Evolutionary conservation across 116 monocot genomes (phyloP).

Genomic region (Thalassia testudinum): DNA sequence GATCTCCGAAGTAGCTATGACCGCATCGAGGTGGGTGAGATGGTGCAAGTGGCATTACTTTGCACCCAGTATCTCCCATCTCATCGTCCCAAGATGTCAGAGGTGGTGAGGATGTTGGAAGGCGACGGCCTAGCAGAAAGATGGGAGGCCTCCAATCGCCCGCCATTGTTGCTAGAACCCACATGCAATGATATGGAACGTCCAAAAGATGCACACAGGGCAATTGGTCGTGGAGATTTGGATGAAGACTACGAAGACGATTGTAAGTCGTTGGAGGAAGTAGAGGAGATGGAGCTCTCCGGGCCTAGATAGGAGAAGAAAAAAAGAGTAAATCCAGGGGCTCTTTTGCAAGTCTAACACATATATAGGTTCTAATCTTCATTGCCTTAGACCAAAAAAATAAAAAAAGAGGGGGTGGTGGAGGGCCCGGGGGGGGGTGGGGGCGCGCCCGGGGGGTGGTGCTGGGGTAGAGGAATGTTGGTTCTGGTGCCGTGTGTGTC

Average conservation of each 20-base stretch:
- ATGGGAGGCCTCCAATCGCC: constrained; percentile 54
- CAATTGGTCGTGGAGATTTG: background rate
- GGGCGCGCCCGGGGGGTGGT: too few relatives aligned
- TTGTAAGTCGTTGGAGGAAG: constrained; percentile 11
- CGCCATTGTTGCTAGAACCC: background rate
- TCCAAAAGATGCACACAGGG: background rate
- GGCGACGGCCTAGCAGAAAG: constrained; percentile 74
- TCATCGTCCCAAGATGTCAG: constrained; percentile 82
- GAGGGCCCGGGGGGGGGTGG: too few relatives aligned
- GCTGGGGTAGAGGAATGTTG: too few relatives aligned
- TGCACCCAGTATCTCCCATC: constrained; percentile 74
- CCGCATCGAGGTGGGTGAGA: constrained; percentile 68
- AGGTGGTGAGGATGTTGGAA: constrained; percentile 82
- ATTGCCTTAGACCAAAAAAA: too few relatives aligned
- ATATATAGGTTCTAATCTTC: too few relatives aligned
- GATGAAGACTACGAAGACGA: constrained; percentile 4
- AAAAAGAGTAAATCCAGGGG: too few relatives aligned
- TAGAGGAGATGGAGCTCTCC: constrained; percentile 30
- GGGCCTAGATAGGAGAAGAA: constrained; percentile 15
- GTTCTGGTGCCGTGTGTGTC: too few relatives aligned
- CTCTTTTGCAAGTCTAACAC: too few relatives aligned
- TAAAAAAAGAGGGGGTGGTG: too few relatives aligned
- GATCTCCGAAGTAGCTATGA: constrained; percentile 53
- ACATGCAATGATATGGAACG: background rate
- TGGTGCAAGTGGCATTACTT: constrained; percentile 79